These are phyloP conservation scores for Craspedostauros australis DNA, from an alignment of 108 stramenopile species.

Conservation along the genomic window DNA sequence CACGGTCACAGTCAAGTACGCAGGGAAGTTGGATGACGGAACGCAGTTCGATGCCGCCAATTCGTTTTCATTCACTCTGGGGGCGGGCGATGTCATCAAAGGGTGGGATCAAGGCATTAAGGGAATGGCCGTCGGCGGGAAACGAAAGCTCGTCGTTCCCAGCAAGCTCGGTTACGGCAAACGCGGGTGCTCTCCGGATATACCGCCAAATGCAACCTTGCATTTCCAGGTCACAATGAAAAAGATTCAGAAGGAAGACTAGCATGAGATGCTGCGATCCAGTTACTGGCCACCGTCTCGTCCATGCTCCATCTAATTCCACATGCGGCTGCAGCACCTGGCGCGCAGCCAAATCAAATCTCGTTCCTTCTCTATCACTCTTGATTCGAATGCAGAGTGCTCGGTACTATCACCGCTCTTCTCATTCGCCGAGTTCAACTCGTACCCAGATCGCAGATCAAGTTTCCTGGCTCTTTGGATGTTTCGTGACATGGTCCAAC, in stretches of 20 bases:
- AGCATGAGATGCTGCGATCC: no score
- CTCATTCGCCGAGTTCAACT: no score
- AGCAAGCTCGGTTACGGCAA: conserved; percentile 87
- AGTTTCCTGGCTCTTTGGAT: no score
- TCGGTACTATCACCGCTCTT: no score
- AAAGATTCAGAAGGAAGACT: conserved; percentile 15
- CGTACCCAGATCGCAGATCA: no score
- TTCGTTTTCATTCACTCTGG: conserved; percentile 63
- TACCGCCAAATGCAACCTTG: conserved; percentile 78
- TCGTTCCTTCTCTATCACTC: no score
- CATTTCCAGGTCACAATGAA: conserved; percentile 64
- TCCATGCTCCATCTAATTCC: no score
- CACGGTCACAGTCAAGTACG: conserved; percentile 64
- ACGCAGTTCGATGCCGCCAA: conserved; percentile 57
- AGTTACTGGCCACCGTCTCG: no score
- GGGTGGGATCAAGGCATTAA: conserved; percentile 85
- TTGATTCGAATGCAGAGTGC: no score
- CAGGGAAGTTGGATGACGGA: conserved; percentile 66
- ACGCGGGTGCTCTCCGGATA: conserved; percentile 72
- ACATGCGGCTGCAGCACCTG: no score
- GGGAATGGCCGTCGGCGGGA: conserved; percentile 85
- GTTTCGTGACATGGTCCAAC: no score
- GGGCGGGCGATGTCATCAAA: conserved; percentile 83
- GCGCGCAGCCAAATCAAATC: no score
- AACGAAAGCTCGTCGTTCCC: conserved; percentile 81